Conservation (phyloP, 768 basidiomycete species). For the Amanita thiersii region DNA sequence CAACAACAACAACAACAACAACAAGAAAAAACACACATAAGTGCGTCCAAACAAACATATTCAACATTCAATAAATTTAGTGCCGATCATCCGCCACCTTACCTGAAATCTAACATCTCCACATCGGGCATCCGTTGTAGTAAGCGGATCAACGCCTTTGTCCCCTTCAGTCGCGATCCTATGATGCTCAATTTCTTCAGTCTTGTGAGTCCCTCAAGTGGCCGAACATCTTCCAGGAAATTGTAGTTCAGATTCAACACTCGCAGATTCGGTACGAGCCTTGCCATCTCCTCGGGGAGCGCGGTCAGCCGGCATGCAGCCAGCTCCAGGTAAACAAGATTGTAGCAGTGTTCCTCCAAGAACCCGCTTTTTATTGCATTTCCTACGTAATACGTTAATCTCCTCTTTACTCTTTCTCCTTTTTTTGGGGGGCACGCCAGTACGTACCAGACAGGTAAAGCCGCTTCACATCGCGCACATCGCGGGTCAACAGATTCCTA, state of each 20-base stretch:
- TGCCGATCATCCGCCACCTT: slow-evolving; percentile 13
- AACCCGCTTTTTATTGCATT: slow-evolving; percentile 60
- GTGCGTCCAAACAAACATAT: slow-evolving; percentile 10
- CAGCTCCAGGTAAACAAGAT: slow-evolving; percentile 86
- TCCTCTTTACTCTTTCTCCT: slow-evolving; percentile 3
- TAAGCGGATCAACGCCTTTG: slow-evolving; percentile 64
- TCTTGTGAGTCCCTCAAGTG: slow-evolving; percentile 63
- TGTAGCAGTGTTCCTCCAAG: slow-evolving; percentile 72
- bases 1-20: not conserved
- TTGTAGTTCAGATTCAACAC: slow-evolving; percentile 97
- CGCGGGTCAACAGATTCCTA: slow-evolving; percentile 46
- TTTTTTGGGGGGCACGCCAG: slow-evolving; percentile 9
- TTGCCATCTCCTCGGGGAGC: slow-evolving; percentile 63
- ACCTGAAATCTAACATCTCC: slow-evolving; percentile 90
- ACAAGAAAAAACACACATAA: slow-evolving; percentile 7
- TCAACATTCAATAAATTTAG: slow-evolving; percentile 12
- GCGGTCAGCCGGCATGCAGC: slow-evolving; percentile 75
- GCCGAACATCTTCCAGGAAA: slow-evolving; percentile 69
- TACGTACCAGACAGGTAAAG: slow-evolving; percentile 88
- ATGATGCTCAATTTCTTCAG: slow-evolving; percentile 83
- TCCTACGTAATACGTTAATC: slow-evolving; percentile 37
- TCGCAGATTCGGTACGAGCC: slow-evolving; percentile 75
- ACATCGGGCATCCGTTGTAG: slow-evolving; percentile 67
- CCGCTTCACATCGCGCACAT: slow-evolving; percentile 87
- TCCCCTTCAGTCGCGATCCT: slow-evolving; percentile 72